Conservation (phyloP, 2,329 filamentous ascomycete species). For the Zymoseptoria pseudotritici region DNA sequence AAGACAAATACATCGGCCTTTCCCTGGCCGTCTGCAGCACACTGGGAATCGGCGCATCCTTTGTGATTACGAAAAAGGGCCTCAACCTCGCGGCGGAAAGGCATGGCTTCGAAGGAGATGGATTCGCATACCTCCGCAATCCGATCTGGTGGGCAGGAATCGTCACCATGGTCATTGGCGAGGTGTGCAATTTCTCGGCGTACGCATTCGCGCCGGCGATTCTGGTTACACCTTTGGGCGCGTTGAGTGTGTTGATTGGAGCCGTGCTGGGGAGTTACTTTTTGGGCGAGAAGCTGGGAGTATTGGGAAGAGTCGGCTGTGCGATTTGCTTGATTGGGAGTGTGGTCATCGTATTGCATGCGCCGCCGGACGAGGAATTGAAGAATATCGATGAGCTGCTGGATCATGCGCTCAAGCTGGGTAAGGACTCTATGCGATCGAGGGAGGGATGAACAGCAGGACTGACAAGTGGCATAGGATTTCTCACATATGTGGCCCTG, state of each 20-base stretch:
- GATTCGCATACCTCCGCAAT: slow-evolving; percentile 86
- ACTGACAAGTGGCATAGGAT: slow-evolving; percentile 51
- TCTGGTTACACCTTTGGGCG: slow-evolving; percentile 88
- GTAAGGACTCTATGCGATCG: slow-evolving; percentile 42
- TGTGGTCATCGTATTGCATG: slow-evolving; percentile 95
- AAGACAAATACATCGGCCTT: slow-evolving; percentile 65
- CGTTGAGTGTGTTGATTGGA: slow-evolving; percentile 86
- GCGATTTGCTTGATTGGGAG: slow-evolving; percentile 94
- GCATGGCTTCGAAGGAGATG: slow-evolving; percentile 95
- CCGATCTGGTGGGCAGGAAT: slow-evolving; percentile 98
- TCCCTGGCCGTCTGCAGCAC: slow-evolving; percentile 67
- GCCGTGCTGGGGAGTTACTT: slow-evolving; percentile 94
- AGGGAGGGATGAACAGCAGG: not conserved
- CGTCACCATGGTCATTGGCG: slow-evolving; percentile 79
- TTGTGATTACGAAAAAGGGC: slow-evolving; percentile 98
- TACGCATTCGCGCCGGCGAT: slow-evolving; percentile 99
- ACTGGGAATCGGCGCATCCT: slow-evolving; percentile 67
- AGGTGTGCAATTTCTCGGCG: slow-evolving; percentile 94
- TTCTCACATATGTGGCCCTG: slow-evolving; percentile 74
- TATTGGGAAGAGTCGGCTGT: slow-evolving; percentile 85
- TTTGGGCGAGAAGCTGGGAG: slow-evolving; percentile 81
- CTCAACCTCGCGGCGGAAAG: slow-evolving; percentile 82
- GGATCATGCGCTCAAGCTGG: slow-evolving; percentile 80
- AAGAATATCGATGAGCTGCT: slow-evolving; percentile 87
- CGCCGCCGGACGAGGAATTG: slow-evolving; percentile 87